Base-by-base conservation (phyloP, 352 stramenopile genomes). In the Detonula confervacea region DNA sequence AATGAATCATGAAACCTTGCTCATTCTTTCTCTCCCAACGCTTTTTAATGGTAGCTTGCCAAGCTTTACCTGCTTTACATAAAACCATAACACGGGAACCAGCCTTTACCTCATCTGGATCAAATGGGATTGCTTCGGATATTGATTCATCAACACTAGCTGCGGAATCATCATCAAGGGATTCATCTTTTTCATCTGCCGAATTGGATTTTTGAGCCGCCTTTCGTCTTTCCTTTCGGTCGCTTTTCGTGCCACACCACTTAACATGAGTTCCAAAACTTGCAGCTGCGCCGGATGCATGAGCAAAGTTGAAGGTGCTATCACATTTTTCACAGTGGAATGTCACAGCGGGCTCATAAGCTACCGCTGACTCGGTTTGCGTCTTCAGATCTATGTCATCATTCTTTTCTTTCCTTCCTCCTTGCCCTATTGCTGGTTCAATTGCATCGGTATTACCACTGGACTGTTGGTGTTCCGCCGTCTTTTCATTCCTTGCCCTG, bases 181-280 rank as follows among this genome's bases (percentile, higher is more conserved):
- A 42, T 12, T 42, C 33, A 12, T 42, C 33, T 11, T 12, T 11
- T 42, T 42, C 33, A 11, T 42, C 33, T 42, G 33, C n/a, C n/a
- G 11, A 11, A 12, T 42, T 42, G 5, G 33, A 42, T 42, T 5
- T 42, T 5, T 42, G 5, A 5, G 33, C 33, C 11, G 5, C 33
- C 11, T 42, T 42, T 5, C 5, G 33, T 42, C 11, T 12, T 42
- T 42, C 11, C 33, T 42, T 42, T 42, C 11, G 51, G 6, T 35
- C 12, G 20, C 39, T 61, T 14, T 42, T 35, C 24, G 20, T 11
- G 25, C 3, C 4, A 61, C 52, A 61, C 8, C 18, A 33, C 35
- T 33, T 61, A 0, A 61, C 25, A 16, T 61, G 52, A 61, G 30
- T 61, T 18, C 22, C 30, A 61, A 61, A 61, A 44, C 16, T 24